Conservation (phyloP, 2,329 filamentous ascomycete genomes). For the Madurella mycetomatis region DNA sequence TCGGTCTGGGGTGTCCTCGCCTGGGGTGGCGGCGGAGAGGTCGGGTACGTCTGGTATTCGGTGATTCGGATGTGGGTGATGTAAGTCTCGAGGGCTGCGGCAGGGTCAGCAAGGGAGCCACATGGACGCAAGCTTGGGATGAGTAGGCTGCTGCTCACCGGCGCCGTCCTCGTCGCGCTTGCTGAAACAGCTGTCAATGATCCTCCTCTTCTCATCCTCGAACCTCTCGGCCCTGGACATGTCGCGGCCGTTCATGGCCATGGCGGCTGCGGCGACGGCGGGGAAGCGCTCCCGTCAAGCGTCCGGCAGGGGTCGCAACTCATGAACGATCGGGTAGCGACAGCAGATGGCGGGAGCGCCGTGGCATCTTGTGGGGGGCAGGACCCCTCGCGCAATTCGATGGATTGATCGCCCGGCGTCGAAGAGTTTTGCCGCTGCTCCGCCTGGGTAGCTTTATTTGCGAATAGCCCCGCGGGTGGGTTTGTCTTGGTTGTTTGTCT, state of each 20-base stretch:
- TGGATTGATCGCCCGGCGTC: background rate
- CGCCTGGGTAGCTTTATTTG: no score
- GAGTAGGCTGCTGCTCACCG: constrained; percentile 48
- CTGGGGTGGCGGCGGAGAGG: constrained; percentile 76
- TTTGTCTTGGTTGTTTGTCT: no score
- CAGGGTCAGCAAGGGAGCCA: constrained; percentile 3
- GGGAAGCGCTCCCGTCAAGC: constrained; percentile 20
- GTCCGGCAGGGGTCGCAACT: constrained; percentile 16
- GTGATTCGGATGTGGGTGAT: constrained; percentile 93
- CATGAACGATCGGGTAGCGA: constrained; percentile 31
- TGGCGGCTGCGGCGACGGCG: constrained; percentile 18
- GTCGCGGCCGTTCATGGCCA: constrained; percentile 36
- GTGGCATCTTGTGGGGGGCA: constrained; percentile 12
- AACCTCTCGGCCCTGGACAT: constrained; percentile 69
- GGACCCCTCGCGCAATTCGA: background rate
- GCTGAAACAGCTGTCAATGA: constrained; percentile 89
- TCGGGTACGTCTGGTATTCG: constrained; percentile 80
- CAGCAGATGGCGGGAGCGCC: constrained; percentile 7
- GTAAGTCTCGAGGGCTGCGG: constrained; percentile 79
- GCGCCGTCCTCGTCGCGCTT: constrained; percentile 86
- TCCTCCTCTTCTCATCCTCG: constrained; percentile 93
- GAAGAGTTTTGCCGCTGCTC: background rate
- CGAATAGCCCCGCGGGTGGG: no score
- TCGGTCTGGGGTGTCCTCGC: constrained; percentile 66
- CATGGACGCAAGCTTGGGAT: constrained; percentile 3